Percentiles rank a stretch among this genome's conserved stretches.
Evolutionary conservation across 176 grass and related monocot species (phyloP).

Genomic region (Aegilops longissima): DNA sequence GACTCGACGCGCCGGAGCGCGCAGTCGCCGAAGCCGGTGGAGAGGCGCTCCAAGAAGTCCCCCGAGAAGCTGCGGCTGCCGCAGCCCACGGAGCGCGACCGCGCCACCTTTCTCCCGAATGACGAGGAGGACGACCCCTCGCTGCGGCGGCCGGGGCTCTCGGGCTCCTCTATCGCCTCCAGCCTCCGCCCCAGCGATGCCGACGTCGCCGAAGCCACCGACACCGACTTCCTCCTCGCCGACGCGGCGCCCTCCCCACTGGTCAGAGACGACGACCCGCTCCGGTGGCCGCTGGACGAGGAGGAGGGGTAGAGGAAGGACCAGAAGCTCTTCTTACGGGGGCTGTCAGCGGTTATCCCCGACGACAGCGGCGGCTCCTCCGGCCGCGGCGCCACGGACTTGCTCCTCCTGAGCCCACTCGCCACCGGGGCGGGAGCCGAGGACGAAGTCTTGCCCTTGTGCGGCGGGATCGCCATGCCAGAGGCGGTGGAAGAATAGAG

Average conservation of each 20-base stretch:
- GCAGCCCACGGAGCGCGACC: constrained; percentile 90
- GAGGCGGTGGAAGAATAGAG: constrained; percentile 19
- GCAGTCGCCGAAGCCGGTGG: constrained; percentile 93
- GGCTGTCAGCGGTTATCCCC: constrained; percentile 52
- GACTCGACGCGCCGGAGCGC: constrained; percentile 88
- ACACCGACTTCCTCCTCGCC: constrained; percentile 56
- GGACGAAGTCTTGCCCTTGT: neutral
- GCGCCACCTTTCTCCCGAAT: constrained; percentile 81
- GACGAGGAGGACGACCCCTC: constrained; percentile 69
- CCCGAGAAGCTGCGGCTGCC: constrained; percentile 92
- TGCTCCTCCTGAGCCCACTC: constrained; percentile 64
- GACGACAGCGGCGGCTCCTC: constrained; percentile 24
- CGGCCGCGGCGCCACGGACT: constrained; percentile 77
- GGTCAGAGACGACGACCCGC: constrained; percentile 9
- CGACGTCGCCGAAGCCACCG: constrained; percentile 35
- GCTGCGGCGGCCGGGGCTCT: constrained; percentile 71
- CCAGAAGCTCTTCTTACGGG: constrained; percentile 99
- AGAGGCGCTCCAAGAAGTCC: constrained; percentile 92
- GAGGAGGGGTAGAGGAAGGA: constrained; percentile 86
- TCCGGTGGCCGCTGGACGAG: constrained; percentile 32
- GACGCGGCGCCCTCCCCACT: neutral
- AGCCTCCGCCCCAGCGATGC: constrained; percentile 25
- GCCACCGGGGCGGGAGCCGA: neutral
- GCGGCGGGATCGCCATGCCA: neutral
- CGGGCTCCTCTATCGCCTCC: constrained; percentile 58